Conservation (phyloP, 2,329 filamentous ascomycete species). For the Penicillium sp. region DNA sequence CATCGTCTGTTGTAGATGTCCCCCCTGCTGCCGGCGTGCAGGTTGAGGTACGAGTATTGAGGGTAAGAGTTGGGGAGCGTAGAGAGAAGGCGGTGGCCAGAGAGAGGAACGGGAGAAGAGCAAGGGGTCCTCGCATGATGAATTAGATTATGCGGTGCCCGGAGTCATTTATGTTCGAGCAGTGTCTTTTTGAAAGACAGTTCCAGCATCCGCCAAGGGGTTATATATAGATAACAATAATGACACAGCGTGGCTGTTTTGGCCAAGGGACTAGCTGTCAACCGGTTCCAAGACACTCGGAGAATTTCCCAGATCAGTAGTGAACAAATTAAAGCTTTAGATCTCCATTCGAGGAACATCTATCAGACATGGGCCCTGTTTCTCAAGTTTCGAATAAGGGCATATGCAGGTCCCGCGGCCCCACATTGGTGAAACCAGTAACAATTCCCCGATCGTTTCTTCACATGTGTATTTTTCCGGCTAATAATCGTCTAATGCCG, state of each 20-base stretch:
- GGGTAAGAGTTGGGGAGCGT: background rate
- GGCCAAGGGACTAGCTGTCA: background rate
- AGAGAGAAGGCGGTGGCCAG: background rate
- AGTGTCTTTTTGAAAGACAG: background rate
- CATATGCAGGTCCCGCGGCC: background rate
- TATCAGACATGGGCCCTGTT: background rate
- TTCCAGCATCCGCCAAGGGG: accelerated
- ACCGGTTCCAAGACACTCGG: background rate
- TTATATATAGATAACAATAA: background rate
- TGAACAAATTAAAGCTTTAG: background rate
- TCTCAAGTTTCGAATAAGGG: background rate
- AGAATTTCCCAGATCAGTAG: background rate
- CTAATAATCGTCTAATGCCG: background rate
- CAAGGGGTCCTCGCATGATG: background rate
- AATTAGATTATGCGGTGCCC: background rate
- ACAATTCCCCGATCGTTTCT: background rate
- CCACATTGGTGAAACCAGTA: background rate
- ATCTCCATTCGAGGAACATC: background rate
- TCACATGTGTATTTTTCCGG: background rate
- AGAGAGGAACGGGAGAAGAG: background rate
- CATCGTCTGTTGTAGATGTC: slow-evolving; percentile 40
- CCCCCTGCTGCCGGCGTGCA: slow-evolving; percentile 36
- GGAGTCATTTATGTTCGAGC: too few species aligned
- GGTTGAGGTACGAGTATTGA: slow-evolving; percentile 22
- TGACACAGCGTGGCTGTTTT: background rate